Percentiles rank a stretch among this genome's conserved stretches.
Evolutionary conservation across 176 grass and related monocot species (phyloP).

Genomic region (Urochloa ruziziensis): DNA sequence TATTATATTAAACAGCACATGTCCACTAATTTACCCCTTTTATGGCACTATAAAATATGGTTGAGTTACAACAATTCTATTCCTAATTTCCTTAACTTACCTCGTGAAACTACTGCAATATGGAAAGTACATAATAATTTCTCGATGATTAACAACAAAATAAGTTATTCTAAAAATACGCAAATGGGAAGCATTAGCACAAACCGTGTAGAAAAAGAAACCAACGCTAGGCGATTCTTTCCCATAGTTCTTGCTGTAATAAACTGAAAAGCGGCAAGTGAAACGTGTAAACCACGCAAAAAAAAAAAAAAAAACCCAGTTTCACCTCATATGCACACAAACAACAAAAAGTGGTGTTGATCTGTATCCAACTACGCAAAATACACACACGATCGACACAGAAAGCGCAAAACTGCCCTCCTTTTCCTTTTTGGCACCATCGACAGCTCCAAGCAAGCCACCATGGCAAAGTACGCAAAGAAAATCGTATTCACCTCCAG

Average conservation of each 20-base stretch:
- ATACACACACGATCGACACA: not conserved
- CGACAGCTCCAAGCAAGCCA: not conserved
- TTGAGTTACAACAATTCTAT: not conserved
- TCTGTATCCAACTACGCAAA: not conserved
- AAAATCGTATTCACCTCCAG: not conserved
- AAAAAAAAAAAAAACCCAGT: not conserved
- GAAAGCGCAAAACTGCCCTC: conserved; percentile 5
- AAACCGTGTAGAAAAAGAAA: not conserved
- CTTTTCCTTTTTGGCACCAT: not conserved
- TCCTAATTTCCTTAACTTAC: too few relatives aligned
- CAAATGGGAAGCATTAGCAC: not conserved
- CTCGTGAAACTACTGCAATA: not conserved
- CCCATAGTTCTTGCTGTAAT: too few relatives aligned
- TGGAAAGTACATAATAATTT: not conserved
- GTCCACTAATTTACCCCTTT: not conserved
- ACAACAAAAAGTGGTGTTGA: not conserved
- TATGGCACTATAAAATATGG: not conserved
- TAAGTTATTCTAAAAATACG: not conserved
- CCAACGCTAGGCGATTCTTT: not conserved
- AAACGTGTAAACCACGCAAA: not conserved
- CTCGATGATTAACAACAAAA: not conserved
- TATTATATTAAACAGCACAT: not conserved
- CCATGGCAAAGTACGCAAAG: not conserved
- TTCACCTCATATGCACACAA: not conserved
- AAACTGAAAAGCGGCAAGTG: not conserved